A percentile compares a stretch with the other conserved stretches of the same genome.
These are phyloP conservation scores for Filosporella fistucella DNA, from an alignment of 495 filamentous ascomycete genomes.

Conservation along the genomic window DNA sequence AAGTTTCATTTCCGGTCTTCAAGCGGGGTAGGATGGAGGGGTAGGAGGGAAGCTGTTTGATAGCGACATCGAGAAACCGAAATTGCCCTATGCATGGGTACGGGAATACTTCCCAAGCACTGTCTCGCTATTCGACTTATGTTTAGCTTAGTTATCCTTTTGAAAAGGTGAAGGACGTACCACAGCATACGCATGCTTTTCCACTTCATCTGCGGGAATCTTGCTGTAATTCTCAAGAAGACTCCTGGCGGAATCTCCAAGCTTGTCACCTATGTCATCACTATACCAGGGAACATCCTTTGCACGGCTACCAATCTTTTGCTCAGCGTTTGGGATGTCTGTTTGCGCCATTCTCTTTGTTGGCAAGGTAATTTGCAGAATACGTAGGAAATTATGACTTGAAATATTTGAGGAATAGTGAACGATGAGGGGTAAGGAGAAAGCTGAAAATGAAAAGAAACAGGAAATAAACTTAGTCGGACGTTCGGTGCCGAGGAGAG, in stretches of 20 bases:
- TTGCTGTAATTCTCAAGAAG: slow-evolving; percentile 14
- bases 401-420: no score
- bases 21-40: slow-evolving; percentile 16
- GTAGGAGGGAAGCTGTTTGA: slow-evolving; percentile 4
- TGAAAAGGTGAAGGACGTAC: slow-evolving; percentile 1
- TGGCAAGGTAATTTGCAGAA: no score
- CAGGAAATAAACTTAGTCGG: no score
- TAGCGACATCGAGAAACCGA: slow-evolving; percentile 5
- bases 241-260: background rate
- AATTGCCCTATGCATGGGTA: slow-evolving; percentile 17
- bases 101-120: slow-evolving; percentile 9
- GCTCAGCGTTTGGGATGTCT: background rate
- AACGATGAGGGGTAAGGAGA: no score
- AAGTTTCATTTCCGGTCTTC: slow-evolving; percentile 13
- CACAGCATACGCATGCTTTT: slow-evolving; percentile 2
- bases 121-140: no score
- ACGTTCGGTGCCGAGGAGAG: no score
- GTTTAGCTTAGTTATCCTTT: background rate
- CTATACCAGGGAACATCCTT: slow-evolving; percentile 10
- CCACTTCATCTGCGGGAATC: slow-evolving; percentile 10
- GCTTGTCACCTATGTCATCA: slow-evolving; percentile 2
- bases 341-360: slow-evolving; percentile 7
- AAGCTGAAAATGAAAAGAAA: no score
- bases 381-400: no score
- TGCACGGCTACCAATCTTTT: background rate